Percentiles rank a stretch among this genome's conserved stretches.
These are phyloP conservation scores for Collariella sp. DNA, from an alignment of 495 filamentous ascomycete genomes.

Conservation along the genomic window DNA sequence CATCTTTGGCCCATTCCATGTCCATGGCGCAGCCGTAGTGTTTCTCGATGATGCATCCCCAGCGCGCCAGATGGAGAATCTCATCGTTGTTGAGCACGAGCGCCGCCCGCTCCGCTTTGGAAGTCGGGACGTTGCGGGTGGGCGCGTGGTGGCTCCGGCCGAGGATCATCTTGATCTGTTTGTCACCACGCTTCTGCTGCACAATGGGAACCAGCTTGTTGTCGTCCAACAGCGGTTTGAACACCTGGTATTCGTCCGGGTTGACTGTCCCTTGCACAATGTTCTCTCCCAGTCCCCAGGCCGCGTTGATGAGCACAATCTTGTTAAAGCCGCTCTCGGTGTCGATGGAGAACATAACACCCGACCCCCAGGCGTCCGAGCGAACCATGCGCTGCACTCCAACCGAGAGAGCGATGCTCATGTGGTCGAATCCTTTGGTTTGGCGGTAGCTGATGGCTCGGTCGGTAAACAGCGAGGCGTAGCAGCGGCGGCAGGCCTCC, in stretches of 20 bases:
- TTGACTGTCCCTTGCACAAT: conserved; percentile 32
- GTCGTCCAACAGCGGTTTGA: conserved; percentile 25
- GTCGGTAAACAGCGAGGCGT: conserved; percentile 33
- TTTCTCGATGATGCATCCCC: conserved; percentile 29
- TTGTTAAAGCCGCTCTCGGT: conserved; percentile 32
- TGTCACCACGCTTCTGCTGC: conserved; percentile 19
- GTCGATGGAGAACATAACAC: conserved; percentile 35
- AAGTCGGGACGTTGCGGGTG: conserved; percentile 32
- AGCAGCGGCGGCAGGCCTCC: conserved; percentile 27
- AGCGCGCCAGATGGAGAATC: conserved; percentile 31
- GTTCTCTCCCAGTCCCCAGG: conserved; percentile 34
- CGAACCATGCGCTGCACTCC: conserved; percentile 34
- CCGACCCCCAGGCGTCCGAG: conserved; percentile 27
- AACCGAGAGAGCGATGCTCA: conserved; percentile 27
- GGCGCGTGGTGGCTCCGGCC: conserved; percentile 10
- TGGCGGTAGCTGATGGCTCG: conserved; percentile 32
- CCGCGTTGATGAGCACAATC: conserved; percentile 31
- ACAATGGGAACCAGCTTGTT: conserved; percentile 16
- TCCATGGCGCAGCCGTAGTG: conserved; percentile 34
- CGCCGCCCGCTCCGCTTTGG: conserved; percentile 27
- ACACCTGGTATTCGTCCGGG: conserved; percentile 34
- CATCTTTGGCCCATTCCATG: conserved; percentile 36
- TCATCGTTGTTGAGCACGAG: conserved; percentile 27
- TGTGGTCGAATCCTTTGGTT: conserved; percentile 29
- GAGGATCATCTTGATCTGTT: conserved; percentile 20